phyloP scores from a whole-genome alignment of 805 yeast genomes.

The Teunomyces tritomae region DNA sequence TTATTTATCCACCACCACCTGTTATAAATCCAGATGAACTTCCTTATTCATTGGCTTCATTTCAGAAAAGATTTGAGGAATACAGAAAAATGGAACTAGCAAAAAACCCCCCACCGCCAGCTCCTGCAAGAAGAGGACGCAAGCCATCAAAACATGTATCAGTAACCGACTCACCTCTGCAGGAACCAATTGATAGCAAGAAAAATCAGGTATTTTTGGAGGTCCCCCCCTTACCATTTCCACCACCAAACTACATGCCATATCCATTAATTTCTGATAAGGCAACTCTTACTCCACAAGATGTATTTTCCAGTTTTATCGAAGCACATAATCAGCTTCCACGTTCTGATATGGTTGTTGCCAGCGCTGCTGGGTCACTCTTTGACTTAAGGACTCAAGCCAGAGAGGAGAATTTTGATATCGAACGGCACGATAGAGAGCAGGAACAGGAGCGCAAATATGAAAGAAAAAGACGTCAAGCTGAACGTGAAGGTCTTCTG shows the following conservation, averaged over 20 bases:
- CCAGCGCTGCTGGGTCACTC: constrained; percentile 46
- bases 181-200: not conserved
- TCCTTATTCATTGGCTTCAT: constrained; percentile 19
- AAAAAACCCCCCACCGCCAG: constrained; percentile 1
- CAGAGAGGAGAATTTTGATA: constrained; percentile 28
- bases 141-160: constrained; percentile 5
- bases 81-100: not conserved
- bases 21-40: constrained; percentile 17
- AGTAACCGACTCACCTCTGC: not conserved
- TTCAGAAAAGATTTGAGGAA: constrained; percentile 5
- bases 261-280: constrained; percentile 38
- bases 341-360: constrained; percentile 43
- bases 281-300: constrained; percentile 33
- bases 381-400: constrained; percentile 37
- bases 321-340: constrained; percentile 38
- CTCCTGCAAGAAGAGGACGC: constrained; percentile 6
- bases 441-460: constrained; percentile 1
- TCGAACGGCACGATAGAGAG: constrained; percentile 14
- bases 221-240: constrained; percentile 44
- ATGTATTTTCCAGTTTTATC: constrained; percentile 33
- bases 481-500: constrained; percentile 4
- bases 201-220: constrained; percentile 7
- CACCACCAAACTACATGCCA: constrained; percentile 46
- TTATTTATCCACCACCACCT: constrained; percentile 44
- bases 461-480: constrained; percentile 7